phyloP scores from a whole-genome alignment of 139 green algal genomes.

The Chlorella sorokiniana region DNA sequence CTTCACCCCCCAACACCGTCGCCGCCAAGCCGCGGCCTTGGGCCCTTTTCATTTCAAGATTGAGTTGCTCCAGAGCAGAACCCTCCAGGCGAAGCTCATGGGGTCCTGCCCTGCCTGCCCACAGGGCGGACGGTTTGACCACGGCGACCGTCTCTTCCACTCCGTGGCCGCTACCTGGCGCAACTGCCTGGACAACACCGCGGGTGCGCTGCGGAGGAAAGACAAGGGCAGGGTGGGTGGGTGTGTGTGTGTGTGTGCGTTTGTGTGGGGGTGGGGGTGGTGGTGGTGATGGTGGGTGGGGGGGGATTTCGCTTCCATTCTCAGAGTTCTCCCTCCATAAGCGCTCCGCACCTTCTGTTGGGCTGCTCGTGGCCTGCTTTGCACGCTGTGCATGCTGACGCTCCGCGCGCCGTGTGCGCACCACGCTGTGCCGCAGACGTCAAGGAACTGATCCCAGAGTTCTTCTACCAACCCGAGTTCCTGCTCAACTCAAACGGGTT shows the following conservation, averaged over 20 bases:
- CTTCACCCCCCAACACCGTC: not conserved
- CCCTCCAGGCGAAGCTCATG: not conserved
- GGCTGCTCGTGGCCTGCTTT: too few species aligned
- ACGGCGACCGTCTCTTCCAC: conserved; percentile 90
- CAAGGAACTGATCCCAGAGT: conserved; percentile 99
- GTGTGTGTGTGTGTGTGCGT: not conserved
- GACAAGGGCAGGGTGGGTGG: not conserved
- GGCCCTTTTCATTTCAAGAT: too few species aligned
- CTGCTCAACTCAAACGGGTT: conserved; percentile 77
- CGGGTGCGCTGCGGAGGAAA: conserved; percentile 9
- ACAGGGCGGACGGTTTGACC: conserved; percentile 93
- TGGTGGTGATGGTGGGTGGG: too few species aligned
- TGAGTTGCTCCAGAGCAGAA: not conserved
- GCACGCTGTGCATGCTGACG: too few species aligned
- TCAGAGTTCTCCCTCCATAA: too few species aligned
- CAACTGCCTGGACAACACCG: conserved; percentile 37
- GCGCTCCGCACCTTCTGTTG: too few species aligned
- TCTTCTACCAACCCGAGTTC: conserved; percentile 78
- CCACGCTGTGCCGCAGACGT: conserved; percentile 87
- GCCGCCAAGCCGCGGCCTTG: too few species aligned
- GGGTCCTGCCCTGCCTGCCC: conserved; percentile 35
- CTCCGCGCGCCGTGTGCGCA: not conserved
- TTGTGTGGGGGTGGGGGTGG: not conserved
- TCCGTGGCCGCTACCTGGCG: conserved; percentile 85
- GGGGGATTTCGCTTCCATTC: too few species aligned